Evolutionary conservation across 257 asterid species (phyloP).

Genomic region (Solanum peruvianum): DNA sequence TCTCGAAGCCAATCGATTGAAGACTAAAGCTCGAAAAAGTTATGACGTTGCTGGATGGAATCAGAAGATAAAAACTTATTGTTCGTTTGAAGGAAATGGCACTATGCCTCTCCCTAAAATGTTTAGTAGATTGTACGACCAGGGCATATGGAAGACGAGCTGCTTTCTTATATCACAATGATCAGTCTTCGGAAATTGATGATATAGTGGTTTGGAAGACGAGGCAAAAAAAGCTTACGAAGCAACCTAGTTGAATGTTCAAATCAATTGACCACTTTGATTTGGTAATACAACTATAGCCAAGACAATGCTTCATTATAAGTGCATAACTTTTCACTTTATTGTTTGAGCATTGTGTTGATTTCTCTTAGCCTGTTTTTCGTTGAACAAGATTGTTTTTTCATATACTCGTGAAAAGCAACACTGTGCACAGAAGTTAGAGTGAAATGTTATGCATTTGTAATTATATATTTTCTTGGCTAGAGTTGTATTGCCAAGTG

Average conservation of each 20-base stretch:
- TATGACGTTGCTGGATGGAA: not conserved
- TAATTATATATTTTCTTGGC: not conserved
- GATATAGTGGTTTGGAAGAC: not conserved
- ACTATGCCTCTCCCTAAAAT: not conserved
- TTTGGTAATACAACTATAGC: not conserved
- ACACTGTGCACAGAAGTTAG: not conserved
- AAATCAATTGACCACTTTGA: not conserved
- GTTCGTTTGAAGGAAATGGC: not conserved
- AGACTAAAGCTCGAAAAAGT: not conserved
- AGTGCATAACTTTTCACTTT: not conserved
- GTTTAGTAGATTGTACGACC: not conserved
- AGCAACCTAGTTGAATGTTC: not conserved
- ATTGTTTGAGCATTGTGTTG: not conserved
- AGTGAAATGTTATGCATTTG: not conserved
- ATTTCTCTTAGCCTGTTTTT: not conserved
- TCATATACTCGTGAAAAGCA: not conserved
- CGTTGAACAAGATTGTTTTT: not conserved
- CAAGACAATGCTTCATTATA: not conserved
- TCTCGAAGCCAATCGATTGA: not conserved
- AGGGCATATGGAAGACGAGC: not conserved
- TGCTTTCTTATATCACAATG: not conserved
- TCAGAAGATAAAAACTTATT: not conserved
- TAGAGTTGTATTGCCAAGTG: constrained; percentile 1
- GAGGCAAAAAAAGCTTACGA: not conserved
- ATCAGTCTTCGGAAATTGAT: not conserved